phyloP scores from a whole-genome alignment of 148 eudicot genomes.

The Rhododendron williamsianum region DNA sequence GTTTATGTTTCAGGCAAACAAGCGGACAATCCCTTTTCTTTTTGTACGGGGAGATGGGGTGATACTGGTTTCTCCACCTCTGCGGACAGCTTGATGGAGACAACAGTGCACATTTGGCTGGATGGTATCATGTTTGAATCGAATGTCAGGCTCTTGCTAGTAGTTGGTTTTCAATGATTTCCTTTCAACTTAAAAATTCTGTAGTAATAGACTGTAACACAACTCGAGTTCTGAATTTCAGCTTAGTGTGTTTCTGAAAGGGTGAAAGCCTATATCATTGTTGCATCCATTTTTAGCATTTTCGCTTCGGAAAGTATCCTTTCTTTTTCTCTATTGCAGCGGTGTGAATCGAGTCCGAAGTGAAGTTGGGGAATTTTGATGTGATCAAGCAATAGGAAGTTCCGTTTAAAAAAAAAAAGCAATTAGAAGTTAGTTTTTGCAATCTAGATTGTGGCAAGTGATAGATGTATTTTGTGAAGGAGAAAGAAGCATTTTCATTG shows the following conservation, averaged over 20 bases:
- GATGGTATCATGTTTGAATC: background rate
- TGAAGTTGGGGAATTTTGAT: background rate
- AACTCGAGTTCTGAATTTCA: background rate
- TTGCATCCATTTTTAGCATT: background rate
- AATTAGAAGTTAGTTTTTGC: background rate
- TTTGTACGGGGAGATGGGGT: conserved; percentile 12
- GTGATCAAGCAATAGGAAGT: background rate
- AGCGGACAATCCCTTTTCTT: conserved; percentile 11
- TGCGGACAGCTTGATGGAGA: background rate
- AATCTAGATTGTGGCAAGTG: background rate
- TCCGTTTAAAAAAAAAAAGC: background rate
- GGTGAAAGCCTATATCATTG: background rate
- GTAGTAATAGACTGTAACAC: background rate
- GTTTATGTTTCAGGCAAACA: conserved; percentile 8
- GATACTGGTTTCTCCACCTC: conserved; percentile 10
- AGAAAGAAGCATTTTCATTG: background rate
- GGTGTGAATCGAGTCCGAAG: background rate
- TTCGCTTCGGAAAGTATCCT: background rate
- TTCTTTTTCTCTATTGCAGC: background rate
- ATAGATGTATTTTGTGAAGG: background rate
- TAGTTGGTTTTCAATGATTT: background rate
- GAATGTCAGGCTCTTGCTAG: background rate
- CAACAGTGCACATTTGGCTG: background rate
- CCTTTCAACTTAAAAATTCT: background rate
- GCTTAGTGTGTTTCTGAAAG: background rate